These are phyloP conservation scores for Chrysoporthe deuterocubensis DNA, from an alignment of 2,329 filamentous ascomycete species.

Conservation along the genomic window DNA sequence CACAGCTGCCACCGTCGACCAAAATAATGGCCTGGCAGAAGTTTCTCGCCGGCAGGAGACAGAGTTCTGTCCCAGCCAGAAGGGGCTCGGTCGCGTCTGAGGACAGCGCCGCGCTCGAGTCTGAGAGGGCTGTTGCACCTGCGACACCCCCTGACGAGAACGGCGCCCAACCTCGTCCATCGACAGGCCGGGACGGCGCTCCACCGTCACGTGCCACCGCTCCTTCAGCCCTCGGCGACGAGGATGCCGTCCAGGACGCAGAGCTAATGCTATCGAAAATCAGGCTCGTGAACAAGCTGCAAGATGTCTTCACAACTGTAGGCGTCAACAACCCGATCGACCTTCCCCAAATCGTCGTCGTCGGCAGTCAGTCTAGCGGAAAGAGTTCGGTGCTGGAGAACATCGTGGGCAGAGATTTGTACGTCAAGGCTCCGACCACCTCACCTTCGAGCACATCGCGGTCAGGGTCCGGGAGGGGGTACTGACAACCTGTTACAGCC, in stretches of 20 bases:
- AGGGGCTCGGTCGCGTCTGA: neutral
- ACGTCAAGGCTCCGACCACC: slow-evolving; percentile 47
- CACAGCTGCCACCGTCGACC: neutral
- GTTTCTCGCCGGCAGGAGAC: slow-evolving; percentile 10
- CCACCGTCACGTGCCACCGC: neutral
- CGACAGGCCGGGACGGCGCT: slow-evolving; percentile 1
- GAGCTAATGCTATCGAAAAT: slow-evolving; percentile 63
- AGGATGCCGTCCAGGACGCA: slow-evolving; percentile 67
- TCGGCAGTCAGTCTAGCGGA: slow-evolving; percentile 97
- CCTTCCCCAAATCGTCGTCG: slow-evolving; percentile 95
- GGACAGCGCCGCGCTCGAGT: neutral
- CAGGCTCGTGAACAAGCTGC: slow-evolving; percentile 95
- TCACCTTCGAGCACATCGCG: slow-evolving; percentile 5
- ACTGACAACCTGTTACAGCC: slow-evolving; percentile 53
- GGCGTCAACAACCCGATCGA: slow-evolving; percentile 99
- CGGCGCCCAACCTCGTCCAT: slow-evolving; percentile 4
- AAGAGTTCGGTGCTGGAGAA: slow-evolving; percentile 99
- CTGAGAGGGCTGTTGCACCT: neutral
- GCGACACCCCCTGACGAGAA: neutral
- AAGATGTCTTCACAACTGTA: slow-evolving; percentile 98
- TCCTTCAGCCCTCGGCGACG: slow-evolving; percentile 19
- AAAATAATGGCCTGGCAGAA: slow-evolving; percentile 9
- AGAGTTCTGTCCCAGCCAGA: neutral
- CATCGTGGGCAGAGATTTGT: slow-evolving; percentile 99
- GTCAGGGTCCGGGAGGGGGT: neutral